Conservation (phyloP, 2,329 filamentous ascomycete species). For the Aspergillus melleus region DNA sequence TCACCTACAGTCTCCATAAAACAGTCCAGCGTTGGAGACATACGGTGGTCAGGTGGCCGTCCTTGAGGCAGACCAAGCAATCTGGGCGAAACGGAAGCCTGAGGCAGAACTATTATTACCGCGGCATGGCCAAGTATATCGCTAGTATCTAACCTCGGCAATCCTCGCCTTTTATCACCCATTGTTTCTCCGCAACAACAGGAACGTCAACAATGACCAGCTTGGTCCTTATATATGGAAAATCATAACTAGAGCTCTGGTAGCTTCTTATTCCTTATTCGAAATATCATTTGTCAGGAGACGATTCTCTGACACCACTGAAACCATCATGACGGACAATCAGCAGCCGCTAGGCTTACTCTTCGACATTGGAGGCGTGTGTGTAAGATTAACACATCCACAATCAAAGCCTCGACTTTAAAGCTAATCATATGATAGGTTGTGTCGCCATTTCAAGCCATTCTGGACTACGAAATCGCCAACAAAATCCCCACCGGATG, state of each 20-base stretch:
- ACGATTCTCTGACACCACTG: neutral
- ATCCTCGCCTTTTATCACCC: conserved; percentile 10
- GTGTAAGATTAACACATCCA: conserved; percentile 60
- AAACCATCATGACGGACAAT: conserved; percentile 37
- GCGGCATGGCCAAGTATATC: too few species aligned
- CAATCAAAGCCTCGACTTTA: neutral
- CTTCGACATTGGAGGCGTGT: conserved; percentile 96
- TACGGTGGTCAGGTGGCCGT: too few species aligned
- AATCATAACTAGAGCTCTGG: neutral
- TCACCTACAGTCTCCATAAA: too few species aligned
- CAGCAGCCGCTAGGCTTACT: conserved; percentile 70
- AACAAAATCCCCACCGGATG: conserved; percentile 80
- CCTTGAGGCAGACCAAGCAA: too few species aligned
- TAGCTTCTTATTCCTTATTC: neutral
- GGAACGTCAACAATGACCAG: neutral
- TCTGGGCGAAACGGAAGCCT: too few species aligned
- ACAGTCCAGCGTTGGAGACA: too few species aligned
- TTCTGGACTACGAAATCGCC: conserved; percentile 81
- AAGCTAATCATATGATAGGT: conserved; percentile 57
- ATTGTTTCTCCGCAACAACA: conserved; percentile 10
- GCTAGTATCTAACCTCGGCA: conserved; percentile 30
- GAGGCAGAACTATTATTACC: too few species aligned
- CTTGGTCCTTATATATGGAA: neutral
- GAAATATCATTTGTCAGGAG: neutral
- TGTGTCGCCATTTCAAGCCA: conserved; percentile 86